These are phyloP conservation scores for Colletotrichum somersetense DNA, from an alignment of 2,329 filamentous ascomycete genomes.

Conservation along the genomic window DNA sequence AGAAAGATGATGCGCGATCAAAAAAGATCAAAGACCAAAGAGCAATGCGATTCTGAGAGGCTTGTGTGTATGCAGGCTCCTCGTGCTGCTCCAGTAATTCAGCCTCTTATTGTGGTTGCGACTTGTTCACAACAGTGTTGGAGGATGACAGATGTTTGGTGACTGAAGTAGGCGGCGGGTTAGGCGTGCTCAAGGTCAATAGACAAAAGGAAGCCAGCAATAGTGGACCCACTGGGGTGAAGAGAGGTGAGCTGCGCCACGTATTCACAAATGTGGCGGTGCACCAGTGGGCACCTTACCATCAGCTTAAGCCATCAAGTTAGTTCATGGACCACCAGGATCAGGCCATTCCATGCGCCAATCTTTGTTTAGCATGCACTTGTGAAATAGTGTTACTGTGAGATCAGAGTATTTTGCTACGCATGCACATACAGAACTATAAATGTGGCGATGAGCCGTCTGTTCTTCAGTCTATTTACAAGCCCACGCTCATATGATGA, in stretches of 20 bases:
- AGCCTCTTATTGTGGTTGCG: not conserved
- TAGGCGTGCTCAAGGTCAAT: constrained; percentile 1
- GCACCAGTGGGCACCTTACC: not conserved
- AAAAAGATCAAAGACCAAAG: no score
- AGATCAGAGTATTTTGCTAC: constrained; percentile 13
- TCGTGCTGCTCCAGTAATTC: not conserved
- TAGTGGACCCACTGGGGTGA: constrained; percentile 6
- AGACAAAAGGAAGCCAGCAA: not conserved
- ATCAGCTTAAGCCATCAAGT: not conserved
- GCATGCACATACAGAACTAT: constrained; percentile 33
- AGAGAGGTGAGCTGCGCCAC: constrained; percentile 24
- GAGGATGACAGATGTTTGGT: not conserved
- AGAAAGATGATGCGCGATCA: not conserved
- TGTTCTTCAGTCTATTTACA: constrained; percentile 42
- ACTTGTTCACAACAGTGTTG: not conserved
- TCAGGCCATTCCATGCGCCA: not conserved
- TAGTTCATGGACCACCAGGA: not conserved
- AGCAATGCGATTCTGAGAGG: not conserved
- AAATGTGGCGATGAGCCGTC: constrained; percentile 40
- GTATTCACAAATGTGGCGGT: constrained; percentile 17
- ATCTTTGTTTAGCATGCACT: not conserved
- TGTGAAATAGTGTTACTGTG: not conserved
- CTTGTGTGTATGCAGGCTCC: not conserved
- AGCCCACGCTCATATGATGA: constrained; percentile 27
- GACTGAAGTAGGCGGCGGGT: constrained; percentile 1